Evolutionary conservation across 306 rosid species (phyloP), one percentile per base, ranked within the genome.

Genomic region (Dryas drummondii): DNA sequence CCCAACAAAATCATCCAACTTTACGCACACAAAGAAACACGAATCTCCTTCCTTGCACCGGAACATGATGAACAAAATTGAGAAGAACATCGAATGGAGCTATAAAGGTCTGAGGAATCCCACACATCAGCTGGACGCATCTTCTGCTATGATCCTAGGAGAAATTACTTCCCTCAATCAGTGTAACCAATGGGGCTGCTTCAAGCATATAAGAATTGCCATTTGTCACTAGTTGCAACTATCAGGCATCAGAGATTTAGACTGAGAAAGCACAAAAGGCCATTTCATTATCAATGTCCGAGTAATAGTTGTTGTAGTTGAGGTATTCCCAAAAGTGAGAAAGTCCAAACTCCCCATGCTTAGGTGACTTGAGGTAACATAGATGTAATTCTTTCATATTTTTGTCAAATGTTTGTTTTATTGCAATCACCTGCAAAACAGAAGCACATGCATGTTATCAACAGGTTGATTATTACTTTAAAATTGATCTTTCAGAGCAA

Each of bases 261-360:
- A 80, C 78, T 73, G 73, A 72, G 73, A 77, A 41, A 41, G 82
- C 82, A 78, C 70, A 71, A 75, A 50, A 79, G 57, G 72, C 76
- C 85, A 79, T 78, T 64, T 81, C 82, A 78, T 81, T 82, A 81
- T 76, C 72, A 27, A 62, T 65, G 76, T 84, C 78, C 17, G 89
- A 82, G 87, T 91, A 94, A 74, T 84, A 92, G 61, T 82, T 77
- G 57, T 90, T 94, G 79, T 70, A 91, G 73, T 90, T 85, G 73
- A 94, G 96, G 84, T 76, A 85, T 60, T 84, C 97, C 98, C 97
- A 91, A 78, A 94, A 92, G 64, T 82, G 88, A 50, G 93, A 87
- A 42, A 90, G 82, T 49, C 97, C 94, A 60, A 77, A 82, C 44
- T 82, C 75, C 51, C 80, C 88, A 64, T 87, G 88, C 84, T 88